Conservation (phyloP, 768 basidiomycete species). For the Kondoa subrosea region DNA sequence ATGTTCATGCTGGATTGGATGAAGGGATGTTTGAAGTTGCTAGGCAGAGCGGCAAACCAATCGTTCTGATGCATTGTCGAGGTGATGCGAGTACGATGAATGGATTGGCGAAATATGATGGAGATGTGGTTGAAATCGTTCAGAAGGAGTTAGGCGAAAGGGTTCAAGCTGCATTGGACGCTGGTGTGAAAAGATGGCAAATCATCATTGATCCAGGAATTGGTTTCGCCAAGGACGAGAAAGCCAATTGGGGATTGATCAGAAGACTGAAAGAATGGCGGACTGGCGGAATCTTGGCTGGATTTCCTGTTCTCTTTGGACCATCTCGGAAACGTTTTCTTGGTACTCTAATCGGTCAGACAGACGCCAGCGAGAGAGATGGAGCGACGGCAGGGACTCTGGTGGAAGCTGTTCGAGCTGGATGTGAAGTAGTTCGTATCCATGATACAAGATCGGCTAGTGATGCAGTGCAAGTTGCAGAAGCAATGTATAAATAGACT, state of each 20-base stretch:
- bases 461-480: conserved; percentile 54
- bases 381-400: conserved; percentile 68
- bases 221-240: conserved; percentile 75
- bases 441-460: conserved; percentile 59
- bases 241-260: conserved; percentile 56
- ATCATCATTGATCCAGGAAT: conserved; percentile 81
- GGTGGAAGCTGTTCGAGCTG: conserved; percentile 56
- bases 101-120: conserved; percentile 35
- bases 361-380: conserved; percentile 49
- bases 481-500: conserved; percentile 42
- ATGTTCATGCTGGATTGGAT: conserved; percentile 56
- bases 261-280: conserved; percentile 28
- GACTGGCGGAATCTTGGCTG: conserved; percentile 9
- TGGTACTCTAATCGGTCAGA: conserved; percentile 45
- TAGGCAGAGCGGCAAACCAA: conserved; percentile 47
- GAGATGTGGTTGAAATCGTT: conserved; percentile 50
- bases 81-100: conserved; percentile 61
- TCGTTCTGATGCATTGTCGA: conserved; percentile 85
- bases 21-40: conserved; percentile 31
- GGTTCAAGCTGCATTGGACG: conserved; percentile 48
- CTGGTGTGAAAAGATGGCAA: conserved; percentile 69
- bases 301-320: conserved; percentile 51
- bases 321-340: conserved; percentile 71
- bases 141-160: conserved; percentile 53
- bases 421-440: conserved; percentile 56